Evolutionary conservation across 345 rosid species (phyloP).

Genomic region (Salix dunnii): DNA sequence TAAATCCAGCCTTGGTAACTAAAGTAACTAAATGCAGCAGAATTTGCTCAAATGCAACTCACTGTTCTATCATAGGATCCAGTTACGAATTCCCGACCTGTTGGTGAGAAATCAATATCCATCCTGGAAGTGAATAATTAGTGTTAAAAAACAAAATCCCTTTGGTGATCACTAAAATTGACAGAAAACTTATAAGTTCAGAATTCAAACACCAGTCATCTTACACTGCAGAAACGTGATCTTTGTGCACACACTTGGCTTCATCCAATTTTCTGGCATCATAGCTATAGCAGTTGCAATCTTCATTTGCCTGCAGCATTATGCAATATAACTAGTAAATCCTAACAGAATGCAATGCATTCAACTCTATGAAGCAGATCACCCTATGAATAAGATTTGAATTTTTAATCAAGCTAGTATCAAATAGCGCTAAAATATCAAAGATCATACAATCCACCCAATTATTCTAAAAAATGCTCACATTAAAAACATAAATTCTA

Average conservation of each 20-base stretch:
- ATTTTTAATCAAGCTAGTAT: neutral
- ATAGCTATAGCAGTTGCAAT: constrained; percentile 86
- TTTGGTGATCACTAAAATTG: neutral
- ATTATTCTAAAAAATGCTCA: neutral
- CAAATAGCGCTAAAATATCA: neutral
- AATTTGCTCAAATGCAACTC: constrained; percentile 22
- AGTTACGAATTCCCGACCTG: constrained; percentile 96
- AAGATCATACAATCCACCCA: neutral
- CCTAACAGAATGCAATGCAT: neutral
- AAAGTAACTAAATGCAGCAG: neutral
- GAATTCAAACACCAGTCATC: constrained; percentile 22
- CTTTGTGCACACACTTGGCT: constrained; percentile 91
- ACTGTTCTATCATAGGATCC: constrained; percentile 98
- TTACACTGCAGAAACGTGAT: constrained; percentile 99
- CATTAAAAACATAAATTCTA: neutral
- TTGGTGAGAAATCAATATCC: constrained; percentile 97
- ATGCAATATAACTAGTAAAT: neutral
- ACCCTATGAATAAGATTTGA: neutral
- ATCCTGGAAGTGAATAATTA: constrained; percentile 43
- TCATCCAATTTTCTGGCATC: constrained; percentile 82
- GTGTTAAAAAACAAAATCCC: neutral
- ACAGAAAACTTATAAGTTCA: neutral
- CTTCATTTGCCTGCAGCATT: constrained; percentile 86
- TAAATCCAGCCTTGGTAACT: neutral
- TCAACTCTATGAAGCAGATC: neutral